phyloP scores from a whole-genome alignment of 768 basidiomycete genomes.

The Lyophyllum shimeji region DNA sequence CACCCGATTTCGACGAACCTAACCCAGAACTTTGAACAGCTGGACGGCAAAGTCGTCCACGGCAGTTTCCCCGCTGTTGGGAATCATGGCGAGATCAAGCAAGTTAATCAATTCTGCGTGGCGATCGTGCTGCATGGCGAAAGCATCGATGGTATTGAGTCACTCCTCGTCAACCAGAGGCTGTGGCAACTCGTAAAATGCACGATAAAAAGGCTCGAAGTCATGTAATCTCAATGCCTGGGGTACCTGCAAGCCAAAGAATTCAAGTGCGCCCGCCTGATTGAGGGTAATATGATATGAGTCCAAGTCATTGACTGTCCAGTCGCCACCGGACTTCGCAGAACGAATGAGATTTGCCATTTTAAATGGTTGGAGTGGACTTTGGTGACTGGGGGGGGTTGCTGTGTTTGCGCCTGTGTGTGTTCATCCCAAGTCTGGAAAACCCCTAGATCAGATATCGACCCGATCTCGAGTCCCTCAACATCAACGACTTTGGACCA shows the following conservation, averaged over 20 bases:
- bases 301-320: conserved; percentile 4
- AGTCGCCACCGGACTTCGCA: conserved; percentile 11
- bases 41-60: conserved; percentile 23
- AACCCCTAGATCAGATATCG: not conserved
- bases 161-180: no score
- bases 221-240: no score
- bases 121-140: no score
- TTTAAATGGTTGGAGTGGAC: no score
- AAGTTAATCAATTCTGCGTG: no score
- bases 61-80: conserved; percentile 16
- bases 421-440: not conserved
- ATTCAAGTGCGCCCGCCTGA: not conserved
- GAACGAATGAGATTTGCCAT: conserved; percentile 2
- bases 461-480: not conserved
- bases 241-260: not conserved
- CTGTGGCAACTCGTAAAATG: no score
- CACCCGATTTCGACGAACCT: conserved; percentile 12
- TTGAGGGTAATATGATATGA: conserved; percentile 4
- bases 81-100: not conserved
- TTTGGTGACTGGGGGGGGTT: no score
- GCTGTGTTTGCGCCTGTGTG: not conserved
- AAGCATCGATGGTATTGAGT: no score
- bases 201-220: no score
- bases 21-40: conserved; percentile 26
- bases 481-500: not conserved